Base-by-base conservation (phyloP, 129 eudicot genomes). In the Tanacetum coccineum region DNA sequence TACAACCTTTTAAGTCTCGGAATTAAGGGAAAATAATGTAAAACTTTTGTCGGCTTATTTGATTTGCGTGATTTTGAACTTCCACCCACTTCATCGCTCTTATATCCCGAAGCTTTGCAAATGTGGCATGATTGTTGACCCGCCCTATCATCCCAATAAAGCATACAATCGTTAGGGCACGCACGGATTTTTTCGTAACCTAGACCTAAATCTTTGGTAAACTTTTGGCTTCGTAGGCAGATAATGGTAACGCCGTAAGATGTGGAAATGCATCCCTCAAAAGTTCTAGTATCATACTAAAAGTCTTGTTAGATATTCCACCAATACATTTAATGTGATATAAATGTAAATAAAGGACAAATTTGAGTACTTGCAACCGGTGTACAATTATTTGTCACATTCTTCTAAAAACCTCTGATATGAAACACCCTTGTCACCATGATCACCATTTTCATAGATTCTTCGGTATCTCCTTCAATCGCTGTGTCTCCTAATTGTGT, bases 241-340 rank as follows among this genome's bases (percentile, higher is more conserved):
- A 61, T 36, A 13, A 61, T 8, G 66, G 66, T 61, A 61, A 40
- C 3, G 66, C 36, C 17, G 21, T 61, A 17, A 59, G 14, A 14
- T 26, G 44, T 25, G 64, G 64, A 59, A 59, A 59, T 20, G 19
- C 20, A 13, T 59, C 65, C 46, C 65, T 13, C 32, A 59, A 11
- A 59, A 59, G 65, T 21, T 59, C 47, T 59, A 59, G 20, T 9
- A 59, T 5, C 65, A 57, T 57, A 4, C 42, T 7, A 12, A 57
- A 57, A 25, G 17, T 1, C 40, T 57, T 57, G 42, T 57, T 57
- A 2, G 62, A 57, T 22, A 57, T 57, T 6, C 42, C 62, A 57
- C 42, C 42, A 2, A 57, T 22, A 25, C 62, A 57, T 26, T 57
- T 57, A 17, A 57, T 21, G 13, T 57, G 62, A 57, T 57, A 57